phyloP scores from a whole-genome alignment of 2,329 filamentous ascomycete genomes.

The Ophiostoma quercus region DNA sequence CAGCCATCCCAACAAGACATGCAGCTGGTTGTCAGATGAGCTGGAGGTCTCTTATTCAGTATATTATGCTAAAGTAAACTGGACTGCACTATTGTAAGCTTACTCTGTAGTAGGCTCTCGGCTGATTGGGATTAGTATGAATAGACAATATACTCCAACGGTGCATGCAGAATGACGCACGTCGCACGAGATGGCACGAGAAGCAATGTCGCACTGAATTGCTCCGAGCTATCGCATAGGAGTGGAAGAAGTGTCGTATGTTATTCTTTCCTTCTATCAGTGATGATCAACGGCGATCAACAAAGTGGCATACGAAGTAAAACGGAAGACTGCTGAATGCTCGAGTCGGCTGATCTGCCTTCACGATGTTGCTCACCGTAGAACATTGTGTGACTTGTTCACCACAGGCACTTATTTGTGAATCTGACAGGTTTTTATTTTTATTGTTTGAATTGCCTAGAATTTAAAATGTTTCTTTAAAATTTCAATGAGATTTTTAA shows the following conservation, averaged over 20 bases:
- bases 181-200: background rate
- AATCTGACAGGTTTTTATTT: background rate
- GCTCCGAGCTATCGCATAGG: background rate
- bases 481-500: too few species aligned
- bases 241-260: background rate
- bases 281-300: background rate
- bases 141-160: background rate
- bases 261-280: background rate
- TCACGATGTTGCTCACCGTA: background rate
- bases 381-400: background rate
- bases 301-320: background rate
- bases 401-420: background rate
- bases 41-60: too few species aligned
- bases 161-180: background rate
- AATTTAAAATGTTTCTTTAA: background rate
- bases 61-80: background rate
- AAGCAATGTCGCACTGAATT: background rate
- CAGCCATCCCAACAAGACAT: background rate
- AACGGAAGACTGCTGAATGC: background rate
- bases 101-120: background rate
- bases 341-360: background rate
- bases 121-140: background rate
- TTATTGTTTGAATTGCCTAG: background rate
- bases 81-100: background rate
- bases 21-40: background rate